phyloP scores from a whole-genome alignment of 768 basidiomycete genomes.

The Phaeotremella fagi region DNA sequence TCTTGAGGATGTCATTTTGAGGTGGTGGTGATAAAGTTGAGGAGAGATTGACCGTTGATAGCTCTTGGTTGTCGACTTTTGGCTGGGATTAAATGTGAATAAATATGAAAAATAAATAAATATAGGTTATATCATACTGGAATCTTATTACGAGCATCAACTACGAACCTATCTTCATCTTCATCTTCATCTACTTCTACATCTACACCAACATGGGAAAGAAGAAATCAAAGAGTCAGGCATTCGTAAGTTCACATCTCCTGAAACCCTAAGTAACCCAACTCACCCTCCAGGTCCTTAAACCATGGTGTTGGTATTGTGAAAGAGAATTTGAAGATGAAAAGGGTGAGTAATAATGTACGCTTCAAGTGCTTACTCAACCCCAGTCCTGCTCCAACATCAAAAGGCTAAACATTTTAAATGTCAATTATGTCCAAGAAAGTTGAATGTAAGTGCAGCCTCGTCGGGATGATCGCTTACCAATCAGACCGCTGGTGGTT shows the following conservation, averaged over 20 bases:
- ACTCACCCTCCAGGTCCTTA: conserved; percentile 38
- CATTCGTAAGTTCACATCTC: conserved; percentile 34
- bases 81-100: neutral
- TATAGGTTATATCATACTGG: no score
- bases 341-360: conserved; percentile 64
- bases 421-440: conserved; percentile 89
- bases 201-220: conserved; percentile 38
- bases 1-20: no score
- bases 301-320: conserved; percentile 97
- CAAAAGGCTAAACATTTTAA: conserved; percentile 99
- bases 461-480: neutral
- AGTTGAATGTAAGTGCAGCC: conserved; percentile 59
- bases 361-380: neutral
- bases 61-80: no score
- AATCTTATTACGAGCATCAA: no score
- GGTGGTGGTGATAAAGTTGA: no score
- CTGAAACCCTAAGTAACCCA: neutral
- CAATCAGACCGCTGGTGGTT: conserved; percentile 74
- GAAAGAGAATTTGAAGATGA: conserved; percentile 99
- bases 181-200: neutral
- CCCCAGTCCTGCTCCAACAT: conserved; percentile 89
- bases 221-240: conserved; percentile 43
- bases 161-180: no score
- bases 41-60: no score
- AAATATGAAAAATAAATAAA: neutral